These are phyloP conservation scores for Polyporus tsugae DNA, from an alignment of 1,284 basidiomycete species.

Conservation along the genomic window DNA sequence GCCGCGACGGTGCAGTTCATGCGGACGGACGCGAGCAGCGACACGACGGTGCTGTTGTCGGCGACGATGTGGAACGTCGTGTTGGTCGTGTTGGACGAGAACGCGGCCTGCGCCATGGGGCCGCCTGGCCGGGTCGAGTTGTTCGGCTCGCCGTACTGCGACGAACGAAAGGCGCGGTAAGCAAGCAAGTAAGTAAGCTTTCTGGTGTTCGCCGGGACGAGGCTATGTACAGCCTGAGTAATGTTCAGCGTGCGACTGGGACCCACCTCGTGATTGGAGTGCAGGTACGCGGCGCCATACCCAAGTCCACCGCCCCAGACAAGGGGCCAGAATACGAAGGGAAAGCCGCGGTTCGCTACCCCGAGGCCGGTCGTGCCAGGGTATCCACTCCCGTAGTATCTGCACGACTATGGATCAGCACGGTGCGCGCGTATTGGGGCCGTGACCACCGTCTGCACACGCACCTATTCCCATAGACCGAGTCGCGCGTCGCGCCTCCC, in stretches of 20 bases:
- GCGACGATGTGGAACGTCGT: slow-evolving; percentile 64
- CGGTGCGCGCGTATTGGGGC: not conserved
- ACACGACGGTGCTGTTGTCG: slow-evolving; percentile 62
- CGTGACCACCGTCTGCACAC: slow-evolving; percentile 23
- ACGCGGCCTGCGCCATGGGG: slow-evolving; percentile 56
- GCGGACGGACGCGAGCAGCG: slow-evolving; percentile 56
- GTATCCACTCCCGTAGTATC: slow-evolving; percentile 68
- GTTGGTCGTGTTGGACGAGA: slow-evolving; percentile 53
- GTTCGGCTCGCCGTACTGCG: slow-evolving; percentile 60
- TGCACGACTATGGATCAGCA: slow-evolving; percentile 31
- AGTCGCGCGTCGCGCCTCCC: slow-evolving; percentile 50
- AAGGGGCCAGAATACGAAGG: slow-evolving; percentile 68
- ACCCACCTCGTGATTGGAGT: slow-evolving; percentile 47
- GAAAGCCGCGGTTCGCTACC: slow-evolving; percentile 56
- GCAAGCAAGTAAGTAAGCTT: not conserved
- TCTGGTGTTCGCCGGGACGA: not conserved
- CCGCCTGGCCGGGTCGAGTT: slow-evolving; percentile 70
- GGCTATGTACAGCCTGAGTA: too few relatives aligned
- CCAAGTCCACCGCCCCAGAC: slow-evolving; percentile 54
- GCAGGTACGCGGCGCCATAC: slow-evolving; percentile 51
- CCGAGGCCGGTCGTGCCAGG: slow-evolving; percentile 53
- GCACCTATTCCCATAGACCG: slow-evolving; percentile 52
- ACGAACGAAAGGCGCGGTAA: not conserved
- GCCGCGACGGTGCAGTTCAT: slow-evolving; percentile 52
- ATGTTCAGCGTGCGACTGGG: slow-evolving; percentile 7